phyloP scores from a whole-genome alignment of 2,329 filamentous ascomycete genomes.

The Ascochyta fabae region DNA sequence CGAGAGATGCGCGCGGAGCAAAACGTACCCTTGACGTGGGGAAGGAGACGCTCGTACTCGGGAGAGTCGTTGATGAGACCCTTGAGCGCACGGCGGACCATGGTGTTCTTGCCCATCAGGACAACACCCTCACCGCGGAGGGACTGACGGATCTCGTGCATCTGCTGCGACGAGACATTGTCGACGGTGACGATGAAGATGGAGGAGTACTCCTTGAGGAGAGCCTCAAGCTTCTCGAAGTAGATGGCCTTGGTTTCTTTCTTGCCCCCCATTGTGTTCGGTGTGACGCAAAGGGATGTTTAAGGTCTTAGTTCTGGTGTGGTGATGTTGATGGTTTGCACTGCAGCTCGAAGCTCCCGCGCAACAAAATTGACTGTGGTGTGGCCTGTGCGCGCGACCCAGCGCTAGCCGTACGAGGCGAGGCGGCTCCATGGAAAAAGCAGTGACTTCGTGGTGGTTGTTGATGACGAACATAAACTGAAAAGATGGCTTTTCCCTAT shows the following conservation, averaged over 20 bases:
- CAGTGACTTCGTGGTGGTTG: slow-evolving; percentile 10
- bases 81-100: slow-evolving; percentile 98
- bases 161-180: slow-evolving; percentile 99
- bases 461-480: slow-evolving; percentile 2
- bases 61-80: slow-evolving; percentile 88
- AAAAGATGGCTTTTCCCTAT: slow-evolving; percentile 46
- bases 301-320: slow-evolving; percentile 71
- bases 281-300: slow-evolving; percentile 92
- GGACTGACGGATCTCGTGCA: slow-evolving; percentile 98
- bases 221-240: slow-evolving; percentile 99
- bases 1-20: neutral
- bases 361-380: slow-evolving; percentile 36
- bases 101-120: slow-evolving; percentile 99
- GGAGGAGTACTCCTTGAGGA: slow-evolving; percentile 95
- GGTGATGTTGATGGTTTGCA: slow-evolving; percentile 33
- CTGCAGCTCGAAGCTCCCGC: slow-evolving; percentile 17
- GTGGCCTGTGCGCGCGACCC: slow-evolving; percentile 24
- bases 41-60: slow-evolving; percentile 97
- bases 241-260: slow-evolving; percentile 92
- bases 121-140: slow-evolving; percentile 93
- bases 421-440: slow-evolving; percentile 16
- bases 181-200: slow-evolving; percentile 92
- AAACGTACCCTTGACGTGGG: slow-evolving; percentile 78
- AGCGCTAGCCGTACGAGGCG: slow-evolving; percentile 24
- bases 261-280: slow-evolving; percentile 99